These are phyloP conservation scores for Elsinoe fawcettii DNA, from an alignment of 2,329 filamentous ascomycete species.

Conservation along the genomic window DNA sequence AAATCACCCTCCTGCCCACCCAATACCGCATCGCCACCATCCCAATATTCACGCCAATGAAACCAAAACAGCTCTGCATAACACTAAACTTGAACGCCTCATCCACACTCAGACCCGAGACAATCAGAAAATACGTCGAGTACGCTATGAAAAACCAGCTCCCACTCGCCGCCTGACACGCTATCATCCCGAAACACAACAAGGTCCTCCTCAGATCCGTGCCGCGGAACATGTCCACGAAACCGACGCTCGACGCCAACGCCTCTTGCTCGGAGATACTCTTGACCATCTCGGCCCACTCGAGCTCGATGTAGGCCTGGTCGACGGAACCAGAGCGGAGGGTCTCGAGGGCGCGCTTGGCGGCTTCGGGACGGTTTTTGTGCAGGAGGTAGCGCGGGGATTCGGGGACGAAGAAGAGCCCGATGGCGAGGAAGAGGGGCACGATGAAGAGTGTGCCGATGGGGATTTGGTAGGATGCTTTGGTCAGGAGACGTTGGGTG, in stretches of 20 bases:
- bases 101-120: conserved; percentile 33
- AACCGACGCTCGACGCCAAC: conserved; percentile 23
- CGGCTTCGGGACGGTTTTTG: conserved; percentile 5
- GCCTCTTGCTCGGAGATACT: conserved; percentile 29
- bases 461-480: conserved; percentile 37
- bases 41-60: conserved; percentile 47
- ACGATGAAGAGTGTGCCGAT: conserved; percentile 48
- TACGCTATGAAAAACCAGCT: conserved; percentile 38
- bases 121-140: conserved; percentile 52
- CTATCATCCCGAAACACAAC: conserved; percentile 27
- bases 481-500: conserved; percentile 25
- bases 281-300: conserved; percentile 24
- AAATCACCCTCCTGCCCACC: conserved; percentile 46
- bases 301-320: conserved; percentile 6
- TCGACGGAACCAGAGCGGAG: conserved; percentile 1
- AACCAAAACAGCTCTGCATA: conserved; percentile 46
- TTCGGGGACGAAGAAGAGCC: conserved; percentile 35
- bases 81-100: conserved; percentile 45
- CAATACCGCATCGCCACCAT: conserved; percentile 45
- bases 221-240: conserved; percentile 31
- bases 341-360: conserved; percentile 4
- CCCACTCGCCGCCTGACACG: conserved; percentile 28
- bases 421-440: conserved; percentile 38
- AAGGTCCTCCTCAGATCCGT: conserved; percentile 30
- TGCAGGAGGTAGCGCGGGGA: conserved; percentile 34